Evolutionary conservation across 768 basidiomycete genomes (phyloP), one percentile per base, ranked within the genome.

Genomic region (Baorangia bicolor): DNA sequence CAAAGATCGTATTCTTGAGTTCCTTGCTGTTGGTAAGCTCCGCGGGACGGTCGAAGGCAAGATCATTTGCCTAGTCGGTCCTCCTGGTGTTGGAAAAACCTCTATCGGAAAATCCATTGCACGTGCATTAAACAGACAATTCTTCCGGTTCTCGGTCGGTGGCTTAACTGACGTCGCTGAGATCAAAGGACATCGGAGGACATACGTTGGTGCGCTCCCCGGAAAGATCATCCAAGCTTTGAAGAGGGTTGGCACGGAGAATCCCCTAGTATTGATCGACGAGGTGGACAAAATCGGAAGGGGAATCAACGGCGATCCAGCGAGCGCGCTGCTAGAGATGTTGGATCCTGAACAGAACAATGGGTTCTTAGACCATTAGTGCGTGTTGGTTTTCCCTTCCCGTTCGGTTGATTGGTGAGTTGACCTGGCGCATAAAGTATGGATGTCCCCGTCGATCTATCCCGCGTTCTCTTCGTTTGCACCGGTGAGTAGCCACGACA

Each of bases 11-110:
- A 96, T 98, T 59, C 81, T 97, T 28, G 94, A 98, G 68, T 98
- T 98, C 78, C 83, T 98, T 50, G 94, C 94, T 1, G 94, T 97
- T 1, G 94, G 94, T 20, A 96, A 95, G 69, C 82, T 96, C 1
- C 85, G 94, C 16, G 97, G 97, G 9, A 94, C 90, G 0, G 94
- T 98, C 18, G 81, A 98, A 67, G 97, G 96, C 62, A 99, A 99
- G 78, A 99, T 99, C 64, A 88, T 98, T 39, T 96, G 94, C 65
- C 83, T 99, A 23, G 92, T 90, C 37, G 97, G 97, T 16, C 97
- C 97, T 11, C 97, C 96, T 4, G 96, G 96, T 68, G 97, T 99
- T 5, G 96, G 96, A 38, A 98, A 98, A 78, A 98, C 96, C 5
- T 88, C 86, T 53, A 97, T 98, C 40, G 96, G 95, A 45, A 95